phyloP scores from a whole-genome alignment of 768 basidiomycete species.

The Agaricus subrufescens region DNA sequence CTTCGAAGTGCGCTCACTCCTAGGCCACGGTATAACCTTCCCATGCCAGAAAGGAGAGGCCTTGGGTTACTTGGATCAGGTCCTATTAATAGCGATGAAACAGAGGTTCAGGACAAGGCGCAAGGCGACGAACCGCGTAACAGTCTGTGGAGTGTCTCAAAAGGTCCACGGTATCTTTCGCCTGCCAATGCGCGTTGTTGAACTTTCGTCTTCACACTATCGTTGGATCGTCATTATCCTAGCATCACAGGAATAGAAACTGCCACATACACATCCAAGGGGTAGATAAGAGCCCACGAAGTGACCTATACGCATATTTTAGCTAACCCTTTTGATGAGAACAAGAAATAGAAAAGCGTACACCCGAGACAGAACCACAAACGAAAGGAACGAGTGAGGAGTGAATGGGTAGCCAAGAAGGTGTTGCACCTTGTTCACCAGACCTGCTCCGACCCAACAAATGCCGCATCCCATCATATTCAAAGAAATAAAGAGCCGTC shows the following conservation, averaged over 20 bases:
- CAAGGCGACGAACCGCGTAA: conserved; percentile 57
- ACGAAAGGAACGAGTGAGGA: conserved; percentile 80
- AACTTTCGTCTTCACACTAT: conserved; percentile 90
- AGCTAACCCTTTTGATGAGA: background rate
- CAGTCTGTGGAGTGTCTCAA: conserved; percentile 72
- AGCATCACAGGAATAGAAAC: background rate
- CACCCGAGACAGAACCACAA: conserved; percentile 88
- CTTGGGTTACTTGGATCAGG: conserved; percentile 77
- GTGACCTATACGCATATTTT: conserved; percentile 40
- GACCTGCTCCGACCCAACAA: conserved; percentile 71
- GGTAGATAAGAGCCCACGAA: conserved; percentile 90
- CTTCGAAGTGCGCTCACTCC: conserved; percentile 91
- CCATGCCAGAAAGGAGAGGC: conserved; percentile 69
- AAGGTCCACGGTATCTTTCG: conserved; percentile 62
- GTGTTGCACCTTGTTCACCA: conserved; percentile 78
- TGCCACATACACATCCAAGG: conserved; percentile 77
- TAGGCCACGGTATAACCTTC: conserved; percentile 87
- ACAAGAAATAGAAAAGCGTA: conserved; percentile 28
- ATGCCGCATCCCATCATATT: conserved; percentile 91
- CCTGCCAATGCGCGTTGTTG: conserved; percentile 89
- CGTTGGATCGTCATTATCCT: conserved; percentile 10
- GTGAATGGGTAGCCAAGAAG: conserved; percentile 84
- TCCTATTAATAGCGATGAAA: conserved; percentile 35
- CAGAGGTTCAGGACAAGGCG: background rate
- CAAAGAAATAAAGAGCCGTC: conserved; percentile 89